phyloP scores from a whole-genome alignment of 2,329 filamentous ascomycete species.

The Chaetomium sp. region DNA sequence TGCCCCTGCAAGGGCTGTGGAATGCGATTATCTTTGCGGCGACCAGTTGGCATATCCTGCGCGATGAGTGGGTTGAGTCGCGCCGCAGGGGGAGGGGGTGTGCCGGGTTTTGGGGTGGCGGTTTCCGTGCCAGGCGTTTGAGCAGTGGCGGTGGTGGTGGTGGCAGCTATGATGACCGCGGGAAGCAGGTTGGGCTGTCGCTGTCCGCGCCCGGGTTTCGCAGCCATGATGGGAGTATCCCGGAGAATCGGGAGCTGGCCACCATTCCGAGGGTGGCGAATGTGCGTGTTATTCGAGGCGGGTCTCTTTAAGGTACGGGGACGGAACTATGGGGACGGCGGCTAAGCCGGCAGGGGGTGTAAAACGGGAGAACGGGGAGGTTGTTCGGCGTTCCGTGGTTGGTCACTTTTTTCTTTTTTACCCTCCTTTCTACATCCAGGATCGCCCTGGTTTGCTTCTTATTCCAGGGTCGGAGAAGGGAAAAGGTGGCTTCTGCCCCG shows the following conservation, averaged over 20 bases:
- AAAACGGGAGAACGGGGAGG: background rate
- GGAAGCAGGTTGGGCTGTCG: background rate
- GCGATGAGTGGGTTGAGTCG: slow-evolving; percentile 33
- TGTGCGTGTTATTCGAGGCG: slow-evolving; percentile 32
- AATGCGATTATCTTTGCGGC: slow-evolving; percentile 76
- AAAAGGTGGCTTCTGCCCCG: background rate
- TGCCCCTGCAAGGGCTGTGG: slow-evolving; percentile 80
- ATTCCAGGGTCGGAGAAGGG: background rate
- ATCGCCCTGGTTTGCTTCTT: background rate
- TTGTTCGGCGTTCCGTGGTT: background rate
- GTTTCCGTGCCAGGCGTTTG: background rate
- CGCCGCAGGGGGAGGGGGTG: background rate
- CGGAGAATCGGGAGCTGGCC: slow-evolving; percentile 10
- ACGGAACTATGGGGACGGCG: background rate
- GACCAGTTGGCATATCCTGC: slow-evolving; percentile 55
- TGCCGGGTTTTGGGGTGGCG: background rate
- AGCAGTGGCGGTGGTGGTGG: background rate
- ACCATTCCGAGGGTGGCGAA: slow-evolving; percentile 15
- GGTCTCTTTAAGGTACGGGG: slow-evolving; percentile 24
- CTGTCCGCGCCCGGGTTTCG: background rate
- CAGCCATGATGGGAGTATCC: background rate
- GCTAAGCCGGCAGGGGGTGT: background rate
- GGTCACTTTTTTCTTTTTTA: background rate
- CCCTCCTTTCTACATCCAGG: background rate
- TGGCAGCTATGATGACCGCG: background rate